Evolutionary conservation across 2,329 filamentous ascomycete genomes (phyloP).

Genomic region (Neopestalotiopsis sp.): DNA sequence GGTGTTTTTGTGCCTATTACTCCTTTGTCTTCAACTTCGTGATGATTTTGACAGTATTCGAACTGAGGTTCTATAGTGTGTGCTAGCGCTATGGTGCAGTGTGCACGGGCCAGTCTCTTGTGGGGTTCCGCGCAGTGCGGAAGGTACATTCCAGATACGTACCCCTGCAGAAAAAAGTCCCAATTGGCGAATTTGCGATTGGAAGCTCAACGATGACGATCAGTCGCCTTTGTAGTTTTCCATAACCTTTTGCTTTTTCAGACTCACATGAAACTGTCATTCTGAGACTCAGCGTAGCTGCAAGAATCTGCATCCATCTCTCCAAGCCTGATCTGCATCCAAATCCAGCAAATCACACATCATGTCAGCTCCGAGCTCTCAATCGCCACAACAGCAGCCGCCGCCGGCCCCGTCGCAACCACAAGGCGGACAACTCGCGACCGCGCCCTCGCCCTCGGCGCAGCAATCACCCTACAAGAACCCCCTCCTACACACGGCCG

Average conservation of each 20-base stretch:
- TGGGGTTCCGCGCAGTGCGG: not conserved
- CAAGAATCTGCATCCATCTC: not conserved
- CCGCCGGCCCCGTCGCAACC: not conserved
- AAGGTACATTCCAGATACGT: not conserved
- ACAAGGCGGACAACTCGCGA: constrained; percentile 17
- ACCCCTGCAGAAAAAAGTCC: constrained; percentile 13
- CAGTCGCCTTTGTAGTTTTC: not conserved
- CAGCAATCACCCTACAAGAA: constrained; percentile 28
- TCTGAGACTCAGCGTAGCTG: not conserved
- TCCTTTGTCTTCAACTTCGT: not conserved
- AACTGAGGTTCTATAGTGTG: not conserved
- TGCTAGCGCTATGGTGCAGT: not conserved
- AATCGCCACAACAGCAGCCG: constrained; percentile 7
- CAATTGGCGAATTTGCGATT: constrained; percentile 1
- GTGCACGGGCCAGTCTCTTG: not conserved
- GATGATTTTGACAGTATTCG: not conserved
- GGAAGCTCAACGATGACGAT: not conserved
- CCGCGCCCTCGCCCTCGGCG: constrained; percentile 21
- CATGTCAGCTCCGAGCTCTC: constrained; percentile 13
- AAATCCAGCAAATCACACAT: not conserved
- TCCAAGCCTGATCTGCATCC: not conserved
- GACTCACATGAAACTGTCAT: not conserved
- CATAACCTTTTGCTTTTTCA: not conserved
- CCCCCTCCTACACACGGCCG: constrained; percentile 50
- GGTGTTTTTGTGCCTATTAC: not conserved